Base-by-base conservation (phyloP, 2,329 filamentous ascomycete species). In the Mariannaea elegans region DNA sequence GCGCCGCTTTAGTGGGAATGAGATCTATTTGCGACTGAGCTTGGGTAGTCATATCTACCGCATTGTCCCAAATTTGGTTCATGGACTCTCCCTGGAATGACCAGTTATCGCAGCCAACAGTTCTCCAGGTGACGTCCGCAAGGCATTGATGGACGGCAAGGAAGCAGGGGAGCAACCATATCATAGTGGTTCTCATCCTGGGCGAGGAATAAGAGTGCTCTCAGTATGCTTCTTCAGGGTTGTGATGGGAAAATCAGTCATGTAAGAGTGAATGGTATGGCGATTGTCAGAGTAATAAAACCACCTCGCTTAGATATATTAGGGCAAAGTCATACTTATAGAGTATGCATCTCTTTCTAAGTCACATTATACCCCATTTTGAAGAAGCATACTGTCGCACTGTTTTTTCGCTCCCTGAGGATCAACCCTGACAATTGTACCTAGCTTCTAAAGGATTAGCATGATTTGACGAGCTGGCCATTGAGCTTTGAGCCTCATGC, bases 11-110 rank as follows among this genome's bases (percentile, higher is more conserved):
- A 9, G 39, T 51, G 47, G 54, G 46, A 19, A 57, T 51, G 32
- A 39, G 18, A 39, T 57, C 54, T 31, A 57, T 57, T n/a, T 57
- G 46, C 14, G 44, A 42, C 36, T 42, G 52, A 29, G 52, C 44
- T 42, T 56, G 34, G 9, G 23, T 32, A 31, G 52, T n/a, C 34
- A 56, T 16, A 4, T 27, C 38, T 21, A 57, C 21, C 3, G 54
- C 46, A 38, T 57, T 51, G 12, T 51, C 39, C 54, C 54, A 57
- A 13, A 57, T 45, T 4, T 27, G n/a, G 31, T 57, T 27, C 7
- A 57, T 57, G 1, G 29, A 19, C 39, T 36, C 31, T 16, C 47
- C 54, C n/a, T 57, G 19, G 18, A 45, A 57, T 3, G 32, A n/a
- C 54, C 54, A 57, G 39, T 27, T 38, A 31, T 50, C 47, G 18